These are phyloP conservation scores for Macrocybe gigantea DNA, from an alignment of 768 basidiomycete genomes.

Conservation along the genomic window DNA sequence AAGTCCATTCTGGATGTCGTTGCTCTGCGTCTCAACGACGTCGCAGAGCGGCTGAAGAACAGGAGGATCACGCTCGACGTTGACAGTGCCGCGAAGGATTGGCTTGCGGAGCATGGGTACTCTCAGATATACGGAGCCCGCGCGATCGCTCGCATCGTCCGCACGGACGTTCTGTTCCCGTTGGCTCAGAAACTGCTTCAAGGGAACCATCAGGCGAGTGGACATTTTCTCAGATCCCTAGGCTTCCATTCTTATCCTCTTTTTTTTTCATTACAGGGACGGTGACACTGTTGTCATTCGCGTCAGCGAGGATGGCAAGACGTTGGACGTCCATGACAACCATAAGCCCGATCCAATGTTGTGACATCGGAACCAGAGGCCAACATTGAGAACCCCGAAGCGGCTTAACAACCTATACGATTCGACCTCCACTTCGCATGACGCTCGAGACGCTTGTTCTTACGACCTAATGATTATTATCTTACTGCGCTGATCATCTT, in stretches of 20 bases:
- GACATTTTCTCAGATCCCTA: background rate
- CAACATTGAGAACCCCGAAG: too few species aligned
- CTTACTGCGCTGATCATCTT: too few species aligned
- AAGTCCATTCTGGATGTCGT: conserved; percentile 76
- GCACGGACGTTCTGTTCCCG: conserved; percentile 77
- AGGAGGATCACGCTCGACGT: conserved; percentile 71
- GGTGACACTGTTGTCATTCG: conserved; percentile 49
- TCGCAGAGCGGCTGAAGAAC: conserved; percentile 56
- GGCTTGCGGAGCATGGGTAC: conserved; percentile 75
- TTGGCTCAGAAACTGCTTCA: conserved; percentile 79
- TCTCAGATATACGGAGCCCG: conserved; percentile 84
- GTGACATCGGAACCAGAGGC: too few species aligned
- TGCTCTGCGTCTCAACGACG: conserved; percentile 66
- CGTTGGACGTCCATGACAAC: too few species aligned
- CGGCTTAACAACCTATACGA: too few species aligned
- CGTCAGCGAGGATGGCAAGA: too few species aligned
- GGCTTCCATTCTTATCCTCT: background rate
- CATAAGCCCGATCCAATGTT: too few species aligned
- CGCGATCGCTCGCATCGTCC: conserved; percentile 81
- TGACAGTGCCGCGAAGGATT: conserved; percentile 50
- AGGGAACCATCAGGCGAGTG: conserved; percentile 68
- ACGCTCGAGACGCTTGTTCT: too few species aligned
- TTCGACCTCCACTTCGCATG: too few species aligned
- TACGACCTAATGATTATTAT: too few species aligned
- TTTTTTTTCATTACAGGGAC: conserved; percentile 32